These are phyloP conservation scores for Microdochium nivale DNA, from an alignment of 2,329 filamentous ascomycete species.

Conservation along the genomic window DNA sequence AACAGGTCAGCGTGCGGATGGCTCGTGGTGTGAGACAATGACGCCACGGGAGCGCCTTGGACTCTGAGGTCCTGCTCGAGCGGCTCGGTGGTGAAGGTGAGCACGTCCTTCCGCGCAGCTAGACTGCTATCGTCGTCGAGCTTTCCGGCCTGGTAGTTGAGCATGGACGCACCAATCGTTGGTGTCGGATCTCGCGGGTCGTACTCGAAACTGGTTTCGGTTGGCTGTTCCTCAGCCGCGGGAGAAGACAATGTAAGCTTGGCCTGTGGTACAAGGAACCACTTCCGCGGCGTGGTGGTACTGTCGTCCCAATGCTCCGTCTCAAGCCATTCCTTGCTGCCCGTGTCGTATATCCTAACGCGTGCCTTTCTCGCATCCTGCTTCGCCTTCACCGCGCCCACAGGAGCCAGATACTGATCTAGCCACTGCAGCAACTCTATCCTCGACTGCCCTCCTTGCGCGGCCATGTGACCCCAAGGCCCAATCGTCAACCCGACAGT, in stretches of 20 bases:
- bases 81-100: constrained; percentile 2
- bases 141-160: neutral
- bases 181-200: neutral
- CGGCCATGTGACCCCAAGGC: constrained; percentile 8
- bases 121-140: constrained; percentile 1
- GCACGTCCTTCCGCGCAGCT: constrained; percentile 1
- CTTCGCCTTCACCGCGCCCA: constrained; percentile 3
- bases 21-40: constrained; percentile 3
- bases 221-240: neutral
- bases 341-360: constrained; percentile 7
- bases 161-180: neutral
- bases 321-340: constrained; percentile 7
- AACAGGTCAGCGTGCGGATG: constrained; percentile 4
- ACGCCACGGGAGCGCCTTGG: neutral
- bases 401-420: constrained; percentile 1
- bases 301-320: constrained; percentile 4
- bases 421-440: constrained; percentile 5
- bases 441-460: neutral
- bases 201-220: neutral
- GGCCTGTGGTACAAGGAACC: neutral
- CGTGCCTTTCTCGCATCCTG: constrained; percentile 1
- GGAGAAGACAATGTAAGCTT: neutral
- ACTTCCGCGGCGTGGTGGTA: neutral
- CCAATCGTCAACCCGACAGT: constrained; percentile 9
- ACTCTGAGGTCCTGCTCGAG: constrained; percentile 2